These are phyloP conservation scores for Syncephalastrum monosporum DNA, from an alignment of 371 early-diverging fungal genomes.

Conservation along the genomic window DNA sequence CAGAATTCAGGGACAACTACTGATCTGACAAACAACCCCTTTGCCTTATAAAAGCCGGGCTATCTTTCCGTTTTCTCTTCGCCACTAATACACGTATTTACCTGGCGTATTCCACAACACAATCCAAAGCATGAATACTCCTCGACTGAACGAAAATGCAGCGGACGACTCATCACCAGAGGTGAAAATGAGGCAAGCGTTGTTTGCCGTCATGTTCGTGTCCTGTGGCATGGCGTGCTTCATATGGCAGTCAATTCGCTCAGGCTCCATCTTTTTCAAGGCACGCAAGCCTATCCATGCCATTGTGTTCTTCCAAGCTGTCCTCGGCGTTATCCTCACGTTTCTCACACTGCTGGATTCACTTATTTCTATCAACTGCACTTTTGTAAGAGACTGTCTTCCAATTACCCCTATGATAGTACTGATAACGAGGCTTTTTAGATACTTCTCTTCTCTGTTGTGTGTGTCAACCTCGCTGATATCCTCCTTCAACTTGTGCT, in stretches of 20 bases:
- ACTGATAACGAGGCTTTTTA: neutral
- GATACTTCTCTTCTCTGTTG: constrained; percentile 39
- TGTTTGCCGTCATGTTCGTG: constrained; percentile 47
- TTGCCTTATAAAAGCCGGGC: too few relatives aligned
- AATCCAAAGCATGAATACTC: too few relatives aligned
- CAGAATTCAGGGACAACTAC: too few relatives aligned
- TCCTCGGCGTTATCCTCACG: constrained; percentile 29
- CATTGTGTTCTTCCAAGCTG: constrained; percentile 34
- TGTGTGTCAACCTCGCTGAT: constrained; percentile 42
- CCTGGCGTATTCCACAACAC: too few relatives aligned
- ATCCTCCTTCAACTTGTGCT: constrained; percentile 38
- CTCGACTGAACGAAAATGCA: too few relatives aligned
- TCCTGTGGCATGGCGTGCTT: constrained; percentile 39
- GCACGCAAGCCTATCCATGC: constrained; percentile 35
- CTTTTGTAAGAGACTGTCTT: constrained; percentile 29
- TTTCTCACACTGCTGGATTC: constrained; percentile 39
- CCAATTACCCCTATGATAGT: neutral
- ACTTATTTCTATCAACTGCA: constrained; percentile 27
- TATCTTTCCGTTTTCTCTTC: too few relatives aligned
- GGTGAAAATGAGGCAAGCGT: constrained; percentile 4
- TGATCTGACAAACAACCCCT: too few relatives aligned
- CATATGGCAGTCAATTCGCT: constrained; percentile 38
- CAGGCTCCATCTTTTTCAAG: constrained; percentile 32
- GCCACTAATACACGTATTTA: too few relatives aligned
- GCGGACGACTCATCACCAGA: neutral